phyloP scores from a whole-genome alignment of 208 protist species.

The Lotmaria passim region DNA sequence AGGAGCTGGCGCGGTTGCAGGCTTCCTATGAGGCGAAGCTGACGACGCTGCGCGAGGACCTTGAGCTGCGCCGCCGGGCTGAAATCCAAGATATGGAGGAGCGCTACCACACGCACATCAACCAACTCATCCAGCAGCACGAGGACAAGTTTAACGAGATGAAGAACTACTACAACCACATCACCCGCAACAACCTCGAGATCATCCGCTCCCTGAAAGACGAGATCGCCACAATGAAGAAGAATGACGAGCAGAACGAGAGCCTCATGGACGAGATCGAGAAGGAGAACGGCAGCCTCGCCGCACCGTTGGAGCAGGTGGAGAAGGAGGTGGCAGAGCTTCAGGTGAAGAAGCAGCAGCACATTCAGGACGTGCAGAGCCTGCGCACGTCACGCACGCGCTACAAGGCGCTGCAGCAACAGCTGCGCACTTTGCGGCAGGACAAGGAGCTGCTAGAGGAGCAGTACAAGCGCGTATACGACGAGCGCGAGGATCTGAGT shows the following conservation, averaged over 20 bases:
- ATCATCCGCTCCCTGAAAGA: slow-evolving; percentile 98
- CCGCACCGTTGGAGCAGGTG: slow-evolving; percentile 93
- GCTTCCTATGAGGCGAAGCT: slow-evolving; percentile 92
- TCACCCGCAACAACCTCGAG: slow-evolving; percentile 98
- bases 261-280: slow-evolving; percentile 98
- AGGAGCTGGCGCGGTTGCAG: slow-evolving; percentile 83
- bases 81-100: slow-evolving; percentile 97
- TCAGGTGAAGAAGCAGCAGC: slow-evolving; percentile 91
- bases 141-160: slow-evolving; percentile 96
- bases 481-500: slow-evolving; percentile 95
- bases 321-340: slow-evolving; percentile 91
- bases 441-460: slow-evolving; percentile 92
- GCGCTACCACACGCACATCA: slow-evolving; percentile 96
- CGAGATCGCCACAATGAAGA: slow-evolving; percentile 95
- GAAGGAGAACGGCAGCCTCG: slow-evolving; percentile 95
- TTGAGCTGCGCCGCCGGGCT: slow-evolving; percentile 92
- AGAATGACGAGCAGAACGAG: slow-evolving; percentile 95
- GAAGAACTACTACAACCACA: slow-evolving; percentile 98
- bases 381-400: slow-evolving; percentile 85
- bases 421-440: slow-evolving; percentile 83
- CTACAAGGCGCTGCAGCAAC: slow-evolving; percentile 79
- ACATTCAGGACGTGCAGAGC: slow-evolving; percentile 95
- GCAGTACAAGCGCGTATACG: slow-evolving; percentile 85
- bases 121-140: slow-evolving; percentile 95
- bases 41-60: slow-evolving; percentile 82